Evolutionary conservation across 1,139 yeast genomes (phyloP).

Genomic region (Candida sp.): DNA sequence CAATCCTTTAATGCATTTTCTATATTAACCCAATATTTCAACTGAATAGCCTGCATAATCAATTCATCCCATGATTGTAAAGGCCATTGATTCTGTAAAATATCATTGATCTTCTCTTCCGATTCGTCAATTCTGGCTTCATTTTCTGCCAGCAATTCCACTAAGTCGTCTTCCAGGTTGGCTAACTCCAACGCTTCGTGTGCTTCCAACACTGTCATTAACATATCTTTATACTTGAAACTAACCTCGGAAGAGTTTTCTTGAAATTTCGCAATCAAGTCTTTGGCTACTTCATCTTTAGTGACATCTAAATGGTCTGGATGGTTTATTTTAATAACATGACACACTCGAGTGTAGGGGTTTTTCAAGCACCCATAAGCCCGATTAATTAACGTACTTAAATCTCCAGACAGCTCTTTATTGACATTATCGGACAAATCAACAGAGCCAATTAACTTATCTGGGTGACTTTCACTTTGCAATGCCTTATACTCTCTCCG

Average conservation of each 20-base stretch:
- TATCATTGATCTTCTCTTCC: slow-evolving; percentile 27
- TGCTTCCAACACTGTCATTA: slow-evolving; percentile 76
- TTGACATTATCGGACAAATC: slow-evolving; percentile 10
- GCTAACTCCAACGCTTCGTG: slow-evolving; percentile 76
- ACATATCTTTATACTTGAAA: slow-evolving; percentile 50
- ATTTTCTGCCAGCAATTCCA: slow-evolving; percentile 51
- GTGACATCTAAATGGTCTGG: slow-evolving; percentile 39
- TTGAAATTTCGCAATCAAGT: slow-evolving; percentile 31
- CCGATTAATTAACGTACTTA: slow-evolving; percentile 59
- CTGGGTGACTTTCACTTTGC: slow-evolving; percentile 84
- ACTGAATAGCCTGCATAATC: slow-evolving; percentile 61
- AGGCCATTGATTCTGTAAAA: slow-evolving; percentile 27
- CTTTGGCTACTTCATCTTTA: slow-evolving; percentile 37
- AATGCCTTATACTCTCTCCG: slow-evolving; percentile 71
- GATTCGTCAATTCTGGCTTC: slow-evolving; percentile 44
- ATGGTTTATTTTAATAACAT: slow-evolving; percentile 32
- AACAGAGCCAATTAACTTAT: slow-evolving; percentile 38
- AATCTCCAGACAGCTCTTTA: slow-evolving; percentile 12
- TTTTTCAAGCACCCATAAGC: slow-evolving; percentile 71
- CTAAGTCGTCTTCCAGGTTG: slow-evolving; percentile 53
- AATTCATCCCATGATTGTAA: slow-evolving; percentile 50
- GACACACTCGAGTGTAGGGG: slow-evolving; percentile 61
- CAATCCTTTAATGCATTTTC: slow-evolving; percentile 72
- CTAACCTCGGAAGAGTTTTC: slow-evolving; percentile 24
- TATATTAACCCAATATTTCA: slow-evolving; percentile 85